These are phyloP conservation scores for Encephalitozoon hellem DNA, from an alignment of 371 early-diverging fungal species.

Conservation along the genomic window DNA sequence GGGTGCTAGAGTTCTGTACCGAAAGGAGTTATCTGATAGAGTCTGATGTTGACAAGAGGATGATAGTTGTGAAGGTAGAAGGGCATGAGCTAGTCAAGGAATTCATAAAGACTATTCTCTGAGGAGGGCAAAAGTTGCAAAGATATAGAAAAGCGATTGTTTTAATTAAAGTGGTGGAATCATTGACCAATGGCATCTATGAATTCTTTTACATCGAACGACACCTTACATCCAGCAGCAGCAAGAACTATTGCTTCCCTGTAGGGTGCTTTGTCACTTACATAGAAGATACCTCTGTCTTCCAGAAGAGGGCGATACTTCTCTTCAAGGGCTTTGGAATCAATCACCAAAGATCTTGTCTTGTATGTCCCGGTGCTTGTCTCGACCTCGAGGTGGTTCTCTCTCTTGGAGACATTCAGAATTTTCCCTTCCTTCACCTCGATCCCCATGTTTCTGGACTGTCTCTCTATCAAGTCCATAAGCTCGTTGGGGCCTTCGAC, in stretches of 20 bases:
- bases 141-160: background rate
- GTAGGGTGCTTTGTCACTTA: background rate
- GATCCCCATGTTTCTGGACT: constrained; percentile 36
- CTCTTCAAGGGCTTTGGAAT: background rate
- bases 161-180: constrained; percentile 1
- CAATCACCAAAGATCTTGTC: constrained; percentile 19
- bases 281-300: constrained; percentile 19
- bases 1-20: constrained; percentile 44
- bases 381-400: background rate
- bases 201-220: constrained; percentile 41
- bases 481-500: constrained; percentile 11
- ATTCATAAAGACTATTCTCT: constrained; percentile 39
- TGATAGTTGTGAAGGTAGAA: constrained; percentile 53
- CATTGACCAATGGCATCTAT: background rate
- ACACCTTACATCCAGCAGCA: constrained; percentile 42
- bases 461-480: background rate
- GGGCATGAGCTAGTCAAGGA: constrained; percentile 47
- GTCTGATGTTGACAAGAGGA: constrained; percentile 43
- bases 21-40: constrained; percentile 35
- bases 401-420: background rate
- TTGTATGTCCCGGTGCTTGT: background rate
- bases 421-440: background rate
- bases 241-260: constrained; percentile 42
- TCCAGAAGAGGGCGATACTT: background rate
- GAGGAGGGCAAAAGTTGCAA: background rate